These are phyloP conservation scores for Combretum micranthum DNA, from an alignment of 345 rosid genomes.

Conservation along the genomic window DNA sequence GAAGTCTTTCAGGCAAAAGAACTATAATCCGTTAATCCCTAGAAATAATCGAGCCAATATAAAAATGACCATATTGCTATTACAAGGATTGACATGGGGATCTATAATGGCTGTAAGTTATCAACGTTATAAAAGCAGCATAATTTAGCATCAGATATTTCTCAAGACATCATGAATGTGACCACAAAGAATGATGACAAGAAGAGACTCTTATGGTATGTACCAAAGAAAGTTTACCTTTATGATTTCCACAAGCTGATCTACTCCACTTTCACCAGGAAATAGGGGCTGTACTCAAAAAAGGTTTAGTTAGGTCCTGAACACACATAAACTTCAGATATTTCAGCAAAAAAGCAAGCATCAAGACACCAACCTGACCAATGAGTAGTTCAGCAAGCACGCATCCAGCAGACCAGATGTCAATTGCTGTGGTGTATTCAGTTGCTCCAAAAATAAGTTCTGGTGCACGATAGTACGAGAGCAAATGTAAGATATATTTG, in stretches of 20 bases:
- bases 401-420: constrained; percentile 98
- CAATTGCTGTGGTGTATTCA: constrained; percentile 91
- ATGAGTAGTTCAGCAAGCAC: constrained; percentile 89
- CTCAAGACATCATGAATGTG: too few relatives aligned
- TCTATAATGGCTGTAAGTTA: too few relatives aligned
- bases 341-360: not conserved
- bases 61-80: not conserved
- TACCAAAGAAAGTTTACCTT: constrained; percentile 39
- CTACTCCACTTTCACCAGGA: constrained; percentile 98
- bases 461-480: constrained; percentile 99
- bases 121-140: too few relatives aligned
- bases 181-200: too few relatives aligned
- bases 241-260: constrained; percentile 95
- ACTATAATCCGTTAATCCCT: too few relatives aligned
- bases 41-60: too few relatives aligned
- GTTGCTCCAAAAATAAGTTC: constrained; percentile 98
- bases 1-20: too few relatives aligned
- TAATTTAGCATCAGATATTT: too few relatives aligned
- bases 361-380: constrained; percentile 58
- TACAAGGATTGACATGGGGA: constrained; percentile 2
- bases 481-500: constrained; percentile 89
- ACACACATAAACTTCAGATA: not conserved
- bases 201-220: not conserved
- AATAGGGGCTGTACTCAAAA: constrained; percentile 64
- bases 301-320: not conserved